Conservation (phyloP, 345 rosid genomes). For the Dimocarpus longan region DNA sequence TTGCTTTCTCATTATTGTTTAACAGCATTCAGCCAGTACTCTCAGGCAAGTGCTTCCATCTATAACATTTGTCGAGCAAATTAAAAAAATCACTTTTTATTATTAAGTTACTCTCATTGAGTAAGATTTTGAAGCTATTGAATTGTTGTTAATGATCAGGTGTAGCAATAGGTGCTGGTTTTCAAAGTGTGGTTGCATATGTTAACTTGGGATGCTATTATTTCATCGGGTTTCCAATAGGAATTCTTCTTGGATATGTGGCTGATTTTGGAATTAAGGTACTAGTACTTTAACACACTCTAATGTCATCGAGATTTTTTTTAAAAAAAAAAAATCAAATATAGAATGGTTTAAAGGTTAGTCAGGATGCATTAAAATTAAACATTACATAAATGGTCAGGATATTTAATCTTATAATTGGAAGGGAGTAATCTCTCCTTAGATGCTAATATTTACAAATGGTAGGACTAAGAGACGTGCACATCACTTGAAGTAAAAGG, state of each 20-base stretch:
- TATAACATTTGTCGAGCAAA: no score
- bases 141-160: conserved; percentile 17
- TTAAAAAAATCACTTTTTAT: no score
- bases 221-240: conserved; percentile 33
- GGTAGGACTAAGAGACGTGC: no score
- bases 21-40: conserved; percentile 46
- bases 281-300: not conserved
- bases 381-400: not conserved
- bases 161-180: conserved; percentile 36
- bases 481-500: no score
- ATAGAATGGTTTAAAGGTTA: not conserved
- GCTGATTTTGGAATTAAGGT: conserved; percentile 10
- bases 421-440: no score
- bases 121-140: not conserved
- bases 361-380: not conserved
- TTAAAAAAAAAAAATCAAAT: no score
- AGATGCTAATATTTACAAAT: no score
- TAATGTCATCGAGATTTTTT: no score
- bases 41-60: conserved; percentile 22
- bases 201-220: conserved; percentile 40
- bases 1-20: conserved; percentile 44
- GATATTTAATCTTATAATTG: not conserved
- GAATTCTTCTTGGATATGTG: conserved; percentile 17
- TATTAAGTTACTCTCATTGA: no score
- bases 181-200: conserved; percentile 32